Evolutionary conservation across 192 early-diverging fungal genomes (phyloP), one percentile per base, ranked within the genome.

Genomic region (Coemansia sp.): DNA sequence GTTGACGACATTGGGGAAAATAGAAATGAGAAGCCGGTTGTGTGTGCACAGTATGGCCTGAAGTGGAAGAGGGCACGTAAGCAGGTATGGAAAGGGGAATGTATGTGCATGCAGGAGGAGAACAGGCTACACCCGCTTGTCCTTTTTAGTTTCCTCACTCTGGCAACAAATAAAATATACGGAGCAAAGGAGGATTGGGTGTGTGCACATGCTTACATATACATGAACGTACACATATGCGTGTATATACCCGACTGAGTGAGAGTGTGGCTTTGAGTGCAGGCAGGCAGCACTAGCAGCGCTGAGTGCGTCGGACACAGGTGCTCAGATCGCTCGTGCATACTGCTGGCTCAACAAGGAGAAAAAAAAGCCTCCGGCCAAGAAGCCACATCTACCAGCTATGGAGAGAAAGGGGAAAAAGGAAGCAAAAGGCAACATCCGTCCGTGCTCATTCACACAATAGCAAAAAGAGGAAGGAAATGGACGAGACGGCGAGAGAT

Each of bases 121-220:
- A 58, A 35, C 55, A 59, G 18, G 34, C 55, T 35, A 58, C 15
- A 16, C 50, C 27, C 7, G 10, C 24, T 13, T 22, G 22, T 10
- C 5, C 34, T 22, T 8, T 40, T 11, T 40, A 8, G 39, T 11
- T 52, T 52, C 11, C 50, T 52, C 50, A 30, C 27, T 52, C 22
- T 52, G 24, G 9, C 18, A 27, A 8, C 22, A 24, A 35, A 35
- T 18, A 27, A 27, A 20, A 34, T 34, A 34, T 34, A 13, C 50
- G 4, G 55, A 58, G 55, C 55, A 58, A 16, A n/a, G 55, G 22
- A 22, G 34, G 34, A 34, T 34, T 34, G 34, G 34, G 47, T 22
- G 47, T 3, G 50, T 53, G 50, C 29, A 24, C 32, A n/a, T 32
- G 55, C 55, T 58, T 58, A 58, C 55, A 58, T 58, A 58, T 35